Conservation (phyloP, 352 stramenopile species). For the Phytophthora multivora region DNA sequence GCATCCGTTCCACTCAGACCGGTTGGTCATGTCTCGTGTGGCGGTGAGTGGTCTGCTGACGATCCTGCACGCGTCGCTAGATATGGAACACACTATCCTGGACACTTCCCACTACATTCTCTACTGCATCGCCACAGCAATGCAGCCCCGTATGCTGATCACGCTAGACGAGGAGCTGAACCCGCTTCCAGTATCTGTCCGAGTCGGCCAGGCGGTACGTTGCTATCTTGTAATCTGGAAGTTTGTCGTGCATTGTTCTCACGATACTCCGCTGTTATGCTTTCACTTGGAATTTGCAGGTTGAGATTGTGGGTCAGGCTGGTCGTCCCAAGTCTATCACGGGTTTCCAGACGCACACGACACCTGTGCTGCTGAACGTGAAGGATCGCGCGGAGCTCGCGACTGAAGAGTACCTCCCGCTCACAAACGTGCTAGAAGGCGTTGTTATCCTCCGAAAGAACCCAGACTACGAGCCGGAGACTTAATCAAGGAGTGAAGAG, state of each 20-base stretch:
- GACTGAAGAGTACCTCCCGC: constrained; percentile 96
- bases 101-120: constrained; percentile 99
- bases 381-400: constrained; percentile 98
- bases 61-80: constrained; percentile 95
- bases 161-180: constrained; percentile 97
- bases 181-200: constrained; percentile 96
- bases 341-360: constrained; percentile 99
- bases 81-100: constrained; percentile 98
- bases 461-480: constrained; percentile 89
- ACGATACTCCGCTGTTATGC: too few species aligned
- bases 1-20: constrained; percentile 98
- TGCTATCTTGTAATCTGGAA: background rate
- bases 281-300: constrained; percentile 33
- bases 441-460: constrained; percentile 99
- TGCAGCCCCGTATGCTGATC: constrained; percentile 99
- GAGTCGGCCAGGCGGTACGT: constrained; percentile 97
- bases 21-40: constrained; percentile 87
- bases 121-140: constrained; percentile 97
- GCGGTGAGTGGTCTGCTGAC: constrained; percentile 95
- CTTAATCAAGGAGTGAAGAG: constrained; percentile 45
- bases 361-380: constrained; percentile 97
- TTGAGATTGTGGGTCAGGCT: constrained; percentile 99
- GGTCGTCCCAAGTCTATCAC: constrained; percentile 99
- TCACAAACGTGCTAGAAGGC: constrained; percentile 97
- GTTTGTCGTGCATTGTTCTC: background rate